Percentiles rank a stretch among this genome's conserved stretches.
These are phyloP conservation scores for Phaeophleospora eucalypticola DNA, from an alignment of 2,329 filamentous ascomycete genomes.

Conservation along the genomic window DNA sequence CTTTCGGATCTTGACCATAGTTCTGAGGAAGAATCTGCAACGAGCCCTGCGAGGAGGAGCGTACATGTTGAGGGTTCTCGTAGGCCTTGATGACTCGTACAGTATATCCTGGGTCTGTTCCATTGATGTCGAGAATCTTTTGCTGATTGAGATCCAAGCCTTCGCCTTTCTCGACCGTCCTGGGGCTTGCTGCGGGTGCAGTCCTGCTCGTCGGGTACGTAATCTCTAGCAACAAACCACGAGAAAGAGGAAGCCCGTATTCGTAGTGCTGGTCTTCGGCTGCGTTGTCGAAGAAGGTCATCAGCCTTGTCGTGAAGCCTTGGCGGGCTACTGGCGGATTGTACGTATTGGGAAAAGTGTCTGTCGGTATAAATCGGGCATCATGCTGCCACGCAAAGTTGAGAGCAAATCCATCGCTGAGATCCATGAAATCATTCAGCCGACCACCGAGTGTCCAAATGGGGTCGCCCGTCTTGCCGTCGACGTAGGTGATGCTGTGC, in stretches of 20 bases:
- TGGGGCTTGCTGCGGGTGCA: not conserved
- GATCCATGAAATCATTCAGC: slow-evolving; percentile 35
- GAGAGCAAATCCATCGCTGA: slow-evolving; percentile 24
- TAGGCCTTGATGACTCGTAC: slow-evolving; percentile 30
- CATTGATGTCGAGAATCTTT: slow-evolving; percentile 26
- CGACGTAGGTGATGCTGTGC: slow-evolving; percentile 43
- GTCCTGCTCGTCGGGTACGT: slow-evolving; percentile 22
- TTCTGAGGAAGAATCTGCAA: slow-evolving; percentile 51
- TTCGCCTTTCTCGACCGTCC: not conserved
- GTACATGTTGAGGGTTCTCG: slow-evolving; percentile 26
- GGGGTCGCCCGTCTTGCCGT: slow-evolving; percentile 40
- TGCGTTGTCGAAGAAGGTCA: slow-evolving; percentile 53
- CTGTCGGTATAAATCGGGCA: slow-evolving; percentile 25
- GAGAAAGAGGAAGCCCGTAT: slow-evolving; percentile 27
- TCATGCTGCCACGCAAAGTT: slow-evolving; percentile 35
- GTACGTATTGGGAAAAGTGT: slow-evolving; percentile 28
- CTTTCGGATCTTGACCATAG: slow-evolving; percentile 39
- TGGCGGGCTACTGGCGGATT: slow-evolving; percentile 14
- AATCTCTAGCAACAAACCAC: slow-evolving; percentile 31
- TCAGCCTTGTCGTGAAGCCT: slow-evolving; percentile 38
- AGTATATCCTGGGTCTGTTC: slow-evolving; percentile 26
- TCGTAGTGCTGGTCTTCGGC: slow-evolving; percentile 40
- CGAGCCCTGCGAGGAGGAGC: slow-evolving; percentile 47
- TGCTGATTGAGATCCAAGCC: slow-evolving; percentile 27
- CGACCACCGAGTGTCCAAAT: slow-evolving; percentile 49